A percentile compares a stretch with the other conserved stretches of the same genome.
phyloP scores from a whole-genome alignment of 768 basidiomycete genomes.

The Boletus subparvulus region DNA sequence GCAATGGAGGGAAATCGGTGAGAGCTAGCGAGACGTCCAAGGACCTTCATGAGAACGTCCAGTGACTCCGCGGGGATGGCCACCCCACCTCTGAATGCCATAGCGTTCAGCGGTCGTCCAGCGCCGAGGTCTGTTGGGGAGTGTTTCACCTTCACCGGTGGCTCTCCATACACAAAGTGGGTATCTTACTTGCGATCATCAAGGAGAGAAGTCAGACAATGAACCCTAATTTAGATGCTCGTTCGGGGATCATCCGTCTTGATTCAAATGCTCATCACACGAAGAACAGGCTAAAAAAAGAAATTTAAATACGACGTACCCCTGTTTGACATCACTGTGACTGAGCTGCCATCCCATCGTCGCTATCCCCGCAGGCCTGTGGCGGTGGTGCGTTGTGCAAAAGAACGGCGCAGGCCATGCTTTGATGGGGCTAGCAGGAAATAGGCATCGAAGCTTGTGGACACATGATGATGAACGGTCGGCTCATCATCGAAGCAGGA shows the following conservation, averaged over 20 bases:
- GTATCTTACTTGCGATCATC: conserved; percentile 13
- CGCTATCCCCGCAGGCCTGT: background rate
- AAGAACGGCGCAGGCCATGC: background rate
- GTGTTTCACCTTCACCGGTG: background rate
- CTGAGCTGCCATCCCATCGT: background rate
- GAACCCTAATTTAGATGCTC: background rate
- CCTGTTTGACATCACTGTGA: background rate
- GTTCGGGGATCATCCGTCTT: background rate
- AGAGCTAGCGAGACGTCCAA: background rate
- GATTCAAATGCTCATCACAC: background rate
- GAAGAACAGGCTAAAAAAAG: background rate
- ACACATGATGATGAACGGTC: background rate
- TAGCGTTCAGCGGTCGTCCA: background rate
- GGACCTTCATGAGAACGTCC: background rate
- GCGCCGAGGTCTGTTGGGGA: background rate
- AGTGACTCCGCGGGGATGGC: background rate
- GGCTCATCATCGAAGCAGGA: background rate
- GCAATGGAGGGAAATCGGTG: background rate
- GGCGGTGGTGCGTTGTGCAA: background rate
- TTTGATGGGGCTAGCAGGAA: conserved; percentile 3
- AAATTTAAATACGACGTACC: background rate
- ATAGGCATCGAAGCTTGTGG: background rate
- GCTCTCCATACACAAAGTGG: background rate
- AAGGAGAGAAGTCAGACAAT: conserved; percentile 5
- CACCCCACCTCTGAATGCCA: background rate